phyloP scores from a whole-genome alignment of 805 yeast genomes.

The Wickerhamiella qilinensis region DNA sequence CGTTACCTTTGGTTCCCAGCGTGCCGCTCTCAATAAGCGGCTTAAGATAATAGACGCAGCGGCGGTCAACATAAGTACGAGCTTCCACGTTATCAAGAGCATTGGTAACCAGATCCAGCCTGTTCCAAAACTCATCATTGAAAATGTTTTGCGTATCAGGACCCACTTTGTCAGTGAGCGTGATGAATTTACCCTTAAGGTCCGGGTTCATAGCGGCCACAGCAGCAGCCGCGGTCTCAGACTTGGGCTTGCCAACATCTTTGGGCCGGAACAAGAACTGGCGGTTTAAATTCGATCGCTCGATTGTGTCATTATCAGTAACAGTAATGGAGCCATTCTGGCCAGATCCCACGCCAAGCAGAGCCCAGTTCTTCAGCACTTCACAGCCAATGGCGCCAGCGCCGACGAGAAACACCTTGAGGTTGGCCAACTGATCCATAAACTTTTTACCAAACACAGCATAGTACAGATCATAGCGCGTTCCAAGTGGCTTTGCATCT shows the following conservation, averaged over 20 bases:
- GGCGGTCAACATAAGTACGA: slow-evolving; percentile 91
- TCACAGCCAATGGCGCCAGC: slow-evolving; percentile 99
- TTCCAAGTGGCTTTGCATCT: slow-evolving; percentile 54
- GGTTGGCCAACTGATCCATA: slow-evolving; percentile 57
- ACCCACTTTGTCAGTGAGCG: slow-evolving; percentile 79
- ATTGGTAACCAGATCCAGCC: slow-evolving; percentile 78
- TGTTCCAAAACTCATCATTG: slow-evolving; percentile 71
- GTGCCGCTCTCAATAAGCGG: slow-evolving; percentile 94
- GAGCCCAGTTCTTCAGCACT: slow-evolving; percentile 95
- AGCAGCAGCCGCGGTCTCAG: slow-evolving; percentile 80
- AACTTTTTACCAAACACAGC: slow-evolving; percentile 80
- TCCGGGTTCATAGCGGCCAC: slow-evolving; percentile 77
- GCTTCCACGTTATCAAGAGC: slow-evolving; percentile 98
- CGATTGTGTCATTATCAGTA: slow-evolving; percentile 91
- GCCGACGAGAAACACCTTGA: slow-evolving; percentile 81
- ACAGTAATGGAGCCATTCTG: slow-evolving; percentile 69
- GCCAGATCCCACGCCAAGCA: slow-evolving; percentile 90
- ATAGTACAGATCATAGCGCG: slow-evolving; percentile 88
- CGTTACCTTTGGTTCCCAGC: slow-evolving; percentile 94
- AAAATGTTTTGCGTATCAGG: slow-evolving; percentile 80
- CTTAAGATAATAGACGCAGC: slow-evolving; percentile 84
- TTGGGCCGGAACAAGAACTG: slow-evolving; percentile 89
- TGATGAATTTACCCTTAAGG: slow-evolving; percentile 56
- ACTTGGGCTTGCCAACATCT: slow-evolving; percentile 84
- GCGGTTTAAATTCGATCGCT: slow-evolving; percentile 88